Evolutionary conservation across 352 stramenopile species (phyloP).

Genomic region (Globisporangium nunn): DNA sequence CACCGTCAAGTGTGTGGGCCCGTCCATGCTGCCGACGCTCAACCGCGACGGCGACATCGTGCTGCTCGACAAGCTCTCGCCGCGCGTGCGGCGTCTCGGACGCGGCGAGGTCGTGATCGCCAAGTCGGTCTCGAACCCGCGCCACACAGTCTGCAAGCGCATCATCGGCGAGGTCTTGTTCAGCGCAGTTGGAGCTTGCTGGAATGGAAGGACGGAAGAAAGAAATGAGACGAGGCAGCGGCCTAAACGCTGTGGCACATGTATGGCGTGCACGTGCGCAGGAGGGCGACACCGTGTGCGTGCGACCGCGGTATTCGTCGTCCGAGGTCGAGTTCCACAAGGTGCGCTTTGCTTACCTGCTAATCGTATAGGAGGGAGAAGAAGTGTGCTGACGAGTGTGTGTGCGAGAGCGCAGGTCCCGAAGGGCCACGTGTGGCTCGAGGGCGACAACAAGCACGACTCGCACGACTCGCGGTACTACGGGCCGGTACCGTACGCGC

Average conservation of each 20-base stretch:
- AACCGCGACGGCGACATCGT: constrained; percentile 88
- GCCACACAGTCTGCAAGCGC: constrained; percentile 87
- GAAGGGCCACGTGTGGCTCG: constrained; percentile 93
- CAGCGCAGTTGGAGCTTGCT: too few species aligned
- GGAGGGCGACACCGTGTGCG: constrained; percentile 78
- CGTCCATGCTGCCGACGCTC: constrained; percentile 88
- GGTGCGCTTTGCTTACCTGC: constrained; percentile 11
- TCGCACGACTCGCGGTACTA: constrained; percentile 95
- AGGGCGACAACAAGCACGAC: constrained; percentile 96
- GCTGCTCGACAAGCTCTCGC: constrained; percentile 85
- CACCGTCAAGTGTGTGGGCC: constrained; percentile 83
- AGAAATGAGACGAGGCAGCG: too few species aligned
- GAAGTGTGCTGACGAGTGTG: background rate
- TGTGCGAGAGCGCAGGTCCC: constrained; percentile 40
- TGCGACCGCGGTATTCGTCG: constrained; percentile 58
- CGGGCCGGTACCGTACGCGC: constrained; percentile 88
- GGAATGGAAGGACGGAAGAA: too few species aligned
- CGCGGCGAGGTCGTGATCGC: constrained; percentile 86
- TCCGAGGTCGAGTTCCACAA: constrained; percentile 74
- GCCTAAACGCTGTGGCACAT: background rate
- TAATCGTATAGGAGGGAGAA: background rate
- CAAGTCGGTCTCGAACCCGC: constrained; percentile 79
- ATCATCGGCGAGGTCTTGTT: constrained; percentile 57
- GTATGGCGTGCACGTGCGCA: constrained; percentile 4
- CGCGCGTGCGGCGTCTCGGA: constrained; percentile 47